Conservation (phyloP, 257 asterid genomes). For the Vinca minor region DNA sequence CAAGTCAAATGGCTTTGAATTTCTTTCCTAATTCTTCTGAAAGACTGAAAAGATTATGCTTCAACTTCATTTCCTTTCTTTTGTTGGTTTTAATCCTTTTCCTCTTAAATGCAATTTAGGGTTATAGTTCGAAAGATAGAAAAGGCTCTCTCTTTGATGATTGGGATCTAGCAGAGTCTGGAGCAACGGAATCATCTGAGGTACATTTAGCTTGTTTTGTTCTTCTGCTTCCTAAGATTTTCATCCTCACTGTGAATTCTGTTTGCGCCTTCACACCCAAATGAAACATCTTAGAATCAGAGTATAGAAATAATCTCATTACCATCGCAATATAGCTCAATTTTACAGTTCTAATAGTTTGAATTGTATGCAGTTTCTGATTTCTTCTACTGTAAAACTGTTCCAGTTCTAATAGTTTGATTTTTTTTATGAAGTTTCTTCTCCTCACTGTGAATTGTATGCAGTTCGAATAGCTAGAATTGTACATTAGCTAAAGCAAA, state of each 20-base stretch:
- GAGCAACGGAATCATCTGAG: conserved; percentile 59
- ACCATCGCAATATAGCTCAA: not conserved
- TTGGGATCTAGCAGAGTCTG: conserved; percentile 94
- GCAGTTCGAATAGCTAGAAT: not conserved
- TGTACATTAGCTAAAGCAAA: too few species aligned
- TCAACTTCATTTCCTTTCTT: not conserved
- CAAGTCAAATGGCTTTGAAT: not conserved
- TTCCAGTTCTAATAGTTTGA: not conserved
- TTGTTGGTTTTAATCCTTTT: not conserved
- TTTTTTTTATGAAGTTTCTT: too few species aligned
- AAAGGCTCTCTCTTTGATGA: conserved; percentile 55
- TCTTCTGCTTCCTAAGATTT: not conserved
- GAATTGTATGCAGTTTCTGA: not conserved
- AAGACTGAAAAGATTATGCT: not conserved
- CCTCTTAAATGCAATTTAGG: conserved; percentile 43
- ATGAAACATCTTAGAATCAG: not conserved
- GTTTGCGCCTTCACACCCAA: not conserved
- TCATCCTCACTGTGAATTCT: not conserved
- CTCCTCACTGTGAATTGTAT: not conserved
- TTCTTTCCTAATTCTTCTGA: not conserved
- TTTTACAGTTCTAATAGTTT: not conserved
- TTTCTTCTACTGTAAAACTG: not conserved
- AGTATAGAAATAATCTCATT: not conserved
- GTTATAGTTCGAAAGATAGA: conserved; percentile 76
- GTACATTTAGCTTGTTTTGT: too few species aligned